Conservation (phyloP, 2,329 filamentous ascomycete species). For the Aspergillus phoenicis region DNA sequence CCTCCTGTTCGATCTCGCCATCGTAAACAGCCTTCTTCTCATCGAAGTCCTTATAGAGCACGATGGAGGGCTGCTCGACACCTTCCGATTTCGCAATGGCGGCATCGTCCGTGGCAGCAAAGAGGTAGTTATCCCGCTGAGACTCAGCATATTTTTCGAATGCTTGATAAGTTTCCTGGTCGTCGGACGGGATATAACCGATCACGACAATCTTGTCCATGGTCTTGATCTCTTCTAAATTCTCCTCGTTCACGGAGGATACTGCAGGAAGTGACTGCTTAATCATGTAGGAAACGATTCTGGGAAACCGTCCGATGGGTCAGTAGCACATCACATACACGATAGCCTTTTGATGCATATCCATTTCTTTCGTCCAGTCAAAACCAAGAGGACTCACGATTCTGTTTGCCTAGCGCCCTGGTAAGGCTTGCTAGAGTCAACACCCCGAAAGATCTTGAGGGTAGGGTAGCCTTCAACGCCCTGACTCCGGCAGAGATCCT, state of each 20-base stretch:
- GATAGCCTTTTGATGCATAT: not conserved
- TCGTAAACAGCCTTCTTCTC: constrained; percentile 88
- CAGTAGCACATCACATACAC: constrained; percentile 20
- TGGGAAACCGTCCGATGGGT: constrained; percentile 29
- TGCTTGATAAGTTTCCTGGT: constrained; percentile 84
- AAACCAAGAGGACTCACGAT: constrained; percentile 49
- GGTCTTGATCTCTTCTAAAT: constrained; percentile 93
- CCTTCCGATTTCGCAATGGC: constrained; percentile 86
- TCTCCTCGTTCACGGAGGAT: constrained; percentile 77
- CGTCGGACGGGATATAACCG: constrained; percentile 77
- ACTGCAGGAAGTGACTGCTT: constrained; percentile 96
- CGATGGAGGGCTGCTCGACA: constrained; percentile 80
- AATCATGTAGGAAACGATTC: constrained; percentile 85
- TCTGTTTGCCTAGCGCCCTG: constrained; percentile 85
- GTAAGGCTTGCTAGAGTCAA: constrained; percentile 80
- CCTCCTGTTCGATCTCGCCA: constrained; percentile 78
- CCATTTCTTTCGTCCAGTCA: not conserved
- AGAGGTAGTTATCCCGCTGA: constrained; percentile 88
- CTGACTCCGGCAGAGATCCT: constrained; percentile 83
- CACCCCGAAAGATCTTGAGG: constrained; percentile 96
- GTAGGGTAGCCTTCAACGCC: constrained; percentile 98
- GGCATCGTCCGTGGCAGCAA: constrained; percentile 83
- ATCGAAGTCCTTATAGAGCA: constrained; percentile 97
- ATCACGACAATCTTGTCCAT: constrained; percentile 95
- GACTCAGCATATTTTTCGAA: constrained; percentile 73